Base-by-base conservation (phyloP, 2,329 filamentous ascomycete genomes). In the Calycina herbarum region DNA sequence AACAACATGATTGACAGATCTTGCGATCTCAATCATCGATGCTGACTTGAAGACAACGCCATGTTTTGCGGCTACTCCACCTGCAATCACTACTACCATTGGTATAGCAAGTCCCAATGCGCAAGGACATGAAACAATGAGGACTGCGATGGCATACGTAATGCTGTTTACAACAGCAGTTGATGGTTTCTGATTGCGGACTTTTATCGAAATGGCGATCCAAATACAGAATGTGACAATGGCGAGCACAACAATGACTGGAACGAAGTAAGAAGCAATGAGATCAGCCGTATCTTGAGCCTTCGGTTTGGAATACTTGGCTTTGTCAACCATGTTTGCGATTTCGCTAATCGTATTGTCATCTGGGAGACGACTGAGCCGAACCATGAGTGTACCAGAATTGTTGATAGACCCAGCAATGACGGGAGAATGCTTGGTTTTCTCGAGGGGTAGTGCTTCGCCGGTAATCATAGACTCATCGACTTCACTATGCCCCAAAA, bases 391-490 rank as follows among this genome's bases (percentile, higher is more conserved):
- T 0, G 83, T 82, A 0, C 90, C 90, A 0, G 82, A 79, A 1
- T 86, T 84, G 72, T 93, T 93, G 60, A 89, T 79, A 0, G 89
- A 86, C 0, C 91, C 91, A 2, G 91, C 91, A 64, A 91, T 83
- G 1, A 93, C 82, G 0, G 71, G 59, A 0, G 83, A 84, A 0
- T 82, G 82, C 0, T 77, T 61, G 0, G 75, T 67, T 73, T 94
- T 94, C 4, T 80, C 80, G 0, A 92, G 83, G 0, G 85, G 86
- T 0, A 77, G 76, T 0, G 85, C 82, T 73, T 95, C 92, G 0
- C 91, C 91, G 0, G 91, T 94, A 8, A 94, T 77, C 86, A 92
- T 91, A 0, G 90, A 91, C 74, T 94, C 92, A 71, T 94, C 85
- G 0, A 93, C 82, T 66, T 92, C 90, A 0, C 86, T 88, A 0